These are phyloP conservation scores for Xylaria sp. DNA, from an alignment of 2,329 filamentous ascomycete species.

Conservation along the genomic window DNA sequence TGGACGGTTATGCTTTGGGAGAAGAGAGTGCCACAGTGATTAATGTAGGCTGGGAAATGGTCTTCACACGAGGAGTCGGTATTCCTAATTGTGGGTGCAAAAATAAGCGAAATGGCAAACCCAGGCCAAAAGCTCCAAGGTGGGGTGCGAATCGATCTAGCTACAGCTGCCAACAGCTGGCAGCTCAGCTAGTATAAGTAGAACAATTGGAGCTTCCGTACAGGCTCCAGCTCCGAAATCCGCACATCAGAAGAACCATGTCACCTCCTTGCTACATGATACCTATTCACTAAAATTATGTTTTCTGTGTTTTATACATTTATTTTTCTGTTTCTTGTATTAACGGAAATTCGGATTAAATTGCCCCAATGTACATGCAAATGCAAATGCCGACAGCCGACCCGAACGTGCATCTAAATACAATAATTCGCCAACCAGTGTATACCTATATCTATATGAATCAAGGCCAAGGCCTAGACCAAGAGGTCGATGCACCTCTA, in stretches of 20 bases:
- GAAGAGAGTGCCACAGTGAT: constrained; percentile 40
- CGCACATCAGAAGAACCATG: too few relatives aligned
- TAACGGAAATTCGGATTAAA: not conserved
- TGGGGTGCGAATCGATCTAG: constrained; percentile 6
- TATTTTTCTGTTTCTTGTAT: not conserved
- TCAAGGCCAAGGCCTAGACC: constrained; percentile 1
- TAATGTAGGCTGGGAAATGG: constrained; percentile 40
- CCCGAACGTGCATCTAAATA: constrained; percentile 13
- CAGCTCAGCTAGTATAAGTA: not conserved
- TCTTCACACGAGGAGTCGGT: constrained; percentile 41
- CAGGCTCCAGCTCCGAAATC: not conserved
- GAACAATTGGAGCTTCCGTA: not conserved
- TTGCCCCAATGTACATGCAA: constrained; percentile 12
- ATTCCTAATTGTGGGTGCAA: constrained; percentile 50
- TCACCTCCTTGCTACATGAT: not conserved
- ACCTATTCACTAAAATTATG: not conserved
- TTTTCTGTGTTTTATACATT: not conserved
- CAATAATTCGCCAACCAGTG: constrained; percentile 8
- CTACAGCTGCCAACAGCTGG: constrained; percentile 20
- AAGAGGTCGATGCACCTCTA: constrained; percentile 4
- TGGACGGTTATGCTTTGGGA: constrained; percentile 42
- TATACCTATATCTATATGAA: constrained; percentile 3
- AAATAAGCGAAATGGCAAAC: constrained; percentile 49
- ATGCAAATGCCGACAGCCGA: constrained; percentile 12
- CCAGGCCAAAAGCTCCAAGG: constrained; percentile 13